These are phyloP conservation scores for Somion occarium DNA, from an alignment of 1,284 basidiomycete species.

Conservation along the genomic window DNA sequence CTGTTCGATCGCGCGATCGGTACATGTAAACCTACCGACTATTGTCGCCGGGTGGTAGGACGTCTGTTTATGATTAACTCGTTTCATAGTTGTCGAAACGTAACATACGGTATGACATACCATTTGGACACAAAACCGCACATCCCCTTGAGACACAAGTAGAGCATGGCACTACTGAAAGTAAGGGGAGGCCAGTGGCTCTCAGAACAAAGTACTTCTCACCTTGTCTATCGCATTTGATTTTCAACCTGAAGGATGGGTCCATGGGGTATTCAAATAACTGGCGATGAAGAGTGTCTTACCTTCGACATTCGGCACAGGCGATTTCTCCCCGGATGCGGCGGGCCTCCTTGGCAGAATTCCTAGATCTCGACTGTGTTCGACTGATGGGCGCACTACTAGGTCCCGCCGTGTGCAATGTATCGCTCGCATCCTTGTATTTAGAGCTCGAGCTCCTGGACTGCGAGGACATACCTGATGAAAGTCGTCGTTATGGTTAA, in stretches of 20 bases:
- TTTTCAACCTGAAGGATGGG: slow-evolving; percentile 13
- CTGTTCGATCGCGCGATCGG: neutral
- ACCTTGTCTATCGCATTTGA: slow-evolving; percentile 17
- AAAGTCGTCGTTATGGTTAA: neutral
- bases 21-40: slow-evolving; percentile 13
- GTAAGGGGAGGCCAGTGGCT: neutral
- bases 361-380: slow-evolving; percentile 12
- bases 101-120: slow-evolving; percentile 4
- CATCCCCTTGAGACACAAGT: slow-evolving; percentile 18
- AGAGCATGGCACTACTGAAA: slow-evolving; percentile 14
- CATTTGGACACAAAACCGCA: slow-evolving; percentile 17
- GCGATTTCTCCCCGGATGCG: slow-evolving; percentile 18
- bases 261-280: neutral
- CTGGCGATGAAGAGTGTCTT: neutral
- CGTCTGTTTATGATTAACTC: slow-evolving; percentile 5
- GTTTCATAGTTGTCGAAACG: neutral
- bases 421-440: slow-evolving; percentile 6
- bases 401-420: slow-evolving; percentile 15
- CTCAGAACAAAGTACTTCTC: neutral
- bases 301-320: slow-evolving; percentile 19
- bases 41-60: slow-evolving; percentile 17
- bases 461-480: slow-evolving; percentile 33
- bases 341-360: slow-evolving; percentile 15
- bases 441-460: slow-evolving; percentile 27
- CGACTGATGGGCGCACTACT: slow-evolving; percentile 2